Base-by-base conservation (phyloP, 2,329 filamentous ascomycete genomes). In the Nigrospora osmanthi region DNA sequence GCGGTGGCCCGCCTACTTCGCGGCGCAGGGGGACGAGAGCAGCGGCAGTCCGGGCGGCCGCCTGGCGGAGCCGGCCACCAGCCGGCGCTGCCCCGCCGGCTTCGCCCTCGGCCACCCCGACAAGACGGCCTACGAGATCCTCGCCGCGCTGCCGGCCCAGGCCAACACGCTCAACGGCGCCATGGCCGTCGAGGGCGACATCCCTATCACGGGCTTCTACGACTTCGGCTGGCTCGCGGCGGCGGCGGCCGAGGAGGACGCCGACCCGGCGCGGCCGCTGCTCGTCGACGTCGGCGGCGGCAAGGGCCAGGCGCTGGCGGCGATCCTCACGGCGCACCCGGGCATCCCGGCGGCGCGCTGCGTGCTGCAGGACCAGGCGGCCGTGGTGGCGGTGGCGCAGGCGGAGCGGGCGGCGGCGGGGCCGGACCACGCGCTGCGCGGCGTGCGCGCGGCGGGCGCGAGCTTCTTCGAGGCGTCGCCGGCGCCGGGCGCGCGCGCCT, bases 1-100 rank as follows among this genome's bases (percentile, higher is more conserved):
- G 17, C 37, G 38, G 9, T 45, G 36, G 36, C 38, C 43, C 12
- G 37, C 39, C 16, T 45, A 40, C 28, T 45, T 45, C 37, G 38
- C 19, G 17, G 15, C 6, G 16, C 34, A 45, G 31, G 37, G 43
- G 37, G 16, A 2, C 35, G 33, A 19, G 28, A 13, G 6, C 13
- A 7, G 7, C 23, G 23, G 6, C 23, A 7, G 23, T 7, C 6
- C 23, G 5, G 23, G 23, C 5, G 23, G 23, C 7, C 7, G 23
- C 23, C 39, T 41, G n/a, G 39, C 39, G 11, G 39, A 41, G 39
- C 39, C 39, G 39, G 28, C 31, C 14, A 34, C n/a, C 5, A 15
- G 30, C 10, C 30, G 11, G 15, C 31, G 43, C 17, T 40, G 36
- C 10, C 43, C 43, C 2, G 38, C 32, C 15, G 43, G 37, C 10